Conservation (phyloP, 2,329 filamentous ascomycete genomes). For the Trichoderma endophyticum region DNA sequence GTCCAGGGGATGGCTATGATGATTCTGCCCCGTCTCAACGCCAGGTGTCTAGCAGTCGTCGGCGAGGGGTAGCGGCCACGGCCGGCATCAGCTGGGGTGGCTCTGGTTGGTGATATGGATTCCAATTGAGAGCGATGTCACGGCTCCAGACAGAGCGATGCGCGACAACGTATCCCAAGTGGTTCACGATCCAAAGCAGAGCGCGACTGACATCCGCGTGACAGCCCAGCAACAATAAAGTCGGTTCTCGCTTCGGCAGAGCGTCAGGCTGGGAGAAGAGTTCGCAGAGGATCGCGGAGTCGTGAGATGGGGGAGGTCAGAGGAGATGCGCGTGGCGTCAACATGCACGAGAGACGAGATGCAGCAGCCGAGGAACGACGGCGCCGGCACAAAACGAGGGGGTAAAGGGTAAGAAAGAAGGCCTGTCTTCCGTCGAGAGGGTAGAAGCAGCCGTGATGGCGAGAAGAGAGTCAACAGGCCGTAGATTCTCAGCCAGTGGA, state of each 20-base stretch:
- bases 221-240: conserved; percentile 24
- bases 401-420: neutral
- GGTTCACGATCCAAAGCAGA: conserved; percentile 23
- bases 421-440: neutral
- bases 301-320: conserved; percentile 27
- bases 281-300: conserved; percentile 29
- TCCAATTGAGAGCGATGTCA: conserved; percentile 29
- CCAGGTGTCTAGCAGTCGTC: conserved; percentile 33
- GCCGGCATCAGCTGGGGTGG: conserved; percentile 37
- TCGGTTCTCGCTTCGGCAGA: conserved; percentile 14
- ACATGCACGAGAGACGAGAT: conserved; percentile 11
- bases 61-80: conserved; percentile 32
- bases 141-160: conserved; percentile 19
- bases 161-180: conserved; percentile 20
- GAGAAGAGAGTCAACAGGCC: neutral
- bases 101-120: conserved; percentile 21
- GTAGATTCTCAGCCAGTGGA: conserved; percentile 1
- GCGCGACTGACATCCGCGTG: conserved; percentile 28
- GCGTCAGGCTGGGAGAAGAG: conserved; percentile 22
- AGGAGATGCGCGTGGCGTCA: conserved; percentile 20
- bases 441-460: neutral
- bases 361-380: neutral
- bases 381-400: conserved; percentile 6
- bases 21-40: conserved; percentile 28
- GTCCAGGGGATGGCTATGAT: conserved; percentile 25